Base-by-base conservation (phyloP, 176 grass and related monocot species). In the Triticum turgidum region DNA sequence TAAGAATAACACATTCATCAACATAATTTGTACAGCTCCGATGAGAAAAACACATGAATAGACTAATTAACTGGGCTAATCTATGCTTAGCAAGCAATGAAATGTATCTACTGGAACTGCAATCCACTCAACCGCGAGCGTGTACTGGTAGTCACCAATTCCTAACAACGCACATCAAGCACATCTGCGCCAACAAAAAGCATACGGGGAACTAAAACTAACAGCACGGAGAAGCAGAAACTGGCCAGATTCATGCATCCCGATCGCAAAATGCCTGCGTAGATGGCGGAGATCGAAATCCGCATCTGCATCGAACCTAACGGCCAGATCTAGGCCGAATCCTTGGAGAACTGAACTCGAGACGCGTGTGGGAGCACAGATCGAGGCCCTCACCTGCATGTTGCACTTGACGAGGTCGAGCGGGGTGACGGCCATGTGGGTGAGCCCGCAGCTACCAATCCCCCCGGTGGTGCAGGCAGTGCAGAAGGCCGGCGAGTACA, bases 391-490 rank as follows among this genome's bases (percentile, higher is more conserved):
- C 84, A 99, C 97, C 89, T 99, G 94, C 97, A 99, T 99, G 47
- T 99, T 97, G 22, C 97, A 99, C 92, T 99, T 97, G 27, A 99
- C 92, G 47, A 99, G 87, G 84, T 99, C 97, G 85, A 99, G 94
- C 51, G 92, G 97, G 5, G 97, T 99, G 92, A 99, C 90, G 80
- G 90, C 79, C 97, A 39, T 99, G 85, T 99, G 97, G 86, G 97
- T 99, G 85, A 94, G 97, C 17, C 97, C 97, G 67, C 97, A 99
- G 84, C 94, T 91, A 52, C 90, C 97, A 30, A 99, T 94, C 34
- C 94, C 97, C 22, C 83, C 92, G 3, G 88, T 90, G 3, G 94
- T 96, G 84, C 94, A 96, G 85, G 87, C 92, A 41, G 97, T 90
- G 85, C 96, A 99, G 89, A 90, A 99, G 80, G 66, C 62, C 7